Base-by-base conservation (phyloP, 805 yeast genomes). In the Candida cerambycidarum region DNA sequence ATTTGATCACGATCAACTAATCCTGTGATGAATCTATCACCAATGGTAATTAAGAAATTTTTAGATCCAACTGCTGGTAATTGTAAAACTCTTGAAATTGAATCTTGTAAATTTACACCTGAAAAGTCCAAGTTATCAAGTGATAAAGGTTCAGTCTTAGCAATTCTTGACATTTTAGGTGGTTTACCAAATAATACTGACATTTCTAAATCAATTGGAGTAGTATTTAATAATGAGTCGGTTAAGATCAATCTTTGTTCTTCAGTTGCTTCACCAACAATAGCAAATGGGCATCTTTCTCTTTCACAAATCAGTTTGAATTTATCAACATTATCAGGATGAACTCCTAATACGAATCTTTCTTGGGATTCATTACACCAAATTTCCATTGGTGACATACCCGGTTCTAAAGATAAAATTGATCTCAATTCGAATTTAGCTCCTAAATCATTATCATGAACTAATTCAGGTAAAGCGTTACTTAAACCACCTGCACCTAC, bases 331-430 rank as follows among this genome's bases (percentile, higher is more conserved):
- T 89, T 86, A 47, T 80, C 82, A 42, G 87, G 87, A 12, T 89
- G 77, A 48, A 93, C 95, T 52, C 96, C 98, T 55, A 93, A 67
- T 17, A 93, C 99, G 57, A 90, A 93, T 65, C 99, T 83, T 67
- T 93, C 99, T 71, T 93, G 99, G 2, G 98, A 93, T 69, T 93
- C 99, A 57, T 95, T 92, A 79, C 99, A 93, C 99, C 99, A 93
- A 51, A 93, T 89, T 72, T 93, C 99, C 96, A 93, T 88, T 43
- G 99, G 98, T 4, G 98, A 92, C 97, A 93, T 89, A 45, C 97
- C 95, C 38, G 96, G 95, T 65, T 93, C 99, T 51, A 89, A 77
- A 28, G 89, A 83, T 43, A 95, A 79, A 44, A 93, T 84, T 43
- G 90, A 85, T 67, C 99, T 82, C 52, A 93, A 76, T 65, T 93